Percentiles rank a stretch among this genome's conserved stretches.
phyloP scores from a whole-genome alignment of 352 stramenopile genomes.

The Thraustochytrium sp. region DNA sequence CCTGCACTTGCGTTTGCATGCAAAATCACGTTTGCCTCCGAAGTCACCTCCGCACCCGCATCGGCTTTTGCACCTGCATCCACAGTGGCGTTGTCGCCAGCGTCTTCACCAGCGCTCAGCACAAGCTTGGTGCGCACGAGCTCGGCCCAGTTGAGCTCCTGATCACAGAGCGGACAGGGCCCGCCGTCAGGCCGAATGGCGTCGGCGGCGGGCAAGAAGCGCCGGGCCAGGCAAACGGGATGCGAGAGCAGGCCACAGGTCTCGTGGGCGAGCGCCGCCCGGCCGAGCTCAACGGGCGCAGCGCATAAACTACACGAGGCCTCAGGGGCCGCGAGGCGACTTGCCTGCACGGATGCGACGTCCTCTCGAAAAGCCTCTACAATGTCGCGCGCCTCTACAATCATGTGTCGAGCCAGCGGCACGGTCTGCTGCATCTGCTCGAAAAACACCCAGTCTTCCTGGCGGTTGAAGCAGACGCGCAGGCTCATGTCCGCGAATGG shows the following conservation, averaged over 20 bases:
- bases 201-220: neutral
- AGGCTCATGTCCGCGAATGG: neutral
- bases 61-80: too few relatives aligned
- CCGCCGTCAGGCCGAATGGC: neutral
- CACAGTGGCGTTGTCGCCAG: too few relatives aligned
- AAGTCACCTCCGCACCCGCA: neutral
- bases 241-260: neutral
- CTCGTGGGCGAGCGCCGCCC: neutral
- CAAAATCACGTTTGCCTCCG: too few relatives aligned
- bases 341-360: neutral
- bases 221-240: neutral
- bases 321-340: neutral
- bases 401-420: neutral
- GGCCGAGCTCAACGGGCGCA: neutral
- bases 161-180: neutral
- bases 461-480: neutral
- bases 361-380: neutral
- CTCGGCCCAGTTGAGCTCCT: neutral
- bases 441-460: conserved; percentile 19
- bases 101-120: neutral
- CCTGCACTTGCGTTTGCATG: too few relatives aligned
- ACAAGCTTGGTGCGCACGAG: neutral
- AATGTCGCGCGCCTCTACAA: conserved; percentile 12
- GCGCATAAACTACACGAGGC: neutral
- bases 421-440: neutral